Evolutionary conservation across 306 rosid species (phyloP).

Genomic region (Vigna radiata): DNA sequence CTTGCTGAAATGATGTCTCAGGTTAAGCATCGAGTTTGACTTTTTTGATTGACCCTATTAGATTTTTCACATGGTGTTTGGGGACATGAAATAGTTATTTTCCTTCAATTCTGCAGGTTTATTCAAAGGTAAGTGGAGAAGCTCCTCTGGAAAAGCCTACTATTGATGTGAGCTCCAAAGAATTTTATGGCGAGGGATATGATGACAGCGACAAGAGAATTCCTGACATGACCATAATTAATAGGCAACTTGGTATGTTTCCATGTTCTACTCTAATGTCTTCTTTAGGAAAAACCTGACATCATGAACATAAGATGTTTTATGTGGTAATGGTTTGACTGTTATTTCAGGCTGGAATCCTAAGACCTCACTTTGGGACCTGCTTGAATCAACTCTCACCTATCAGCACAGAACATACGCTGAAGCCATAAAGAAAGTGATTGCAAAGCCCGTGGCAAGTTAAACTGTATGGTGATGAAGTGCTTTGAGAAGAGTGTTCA

Average conservation of each 20-base stretch:
- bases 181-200: constrained; percentile 91
- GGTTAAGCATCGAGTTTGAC: constrained; percentile 50
- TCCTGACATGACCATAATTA: constrained; percentile 95
- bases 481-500: constrained; percentile 41
- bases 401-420: constrained; percentile 95
- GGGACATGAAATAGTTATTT: not conserved
- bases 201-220: constrained; percentile 96
- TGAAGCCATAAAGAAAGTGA: constrained; percentile 74
- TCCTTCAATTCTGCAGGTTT: constrained; percentile 60
- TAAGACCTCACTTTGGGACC: constrained; percentile 87
- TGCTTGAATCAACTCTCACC: constrained; percentile 92
- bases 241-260: constrained; percentile 80
- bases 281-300: no score
- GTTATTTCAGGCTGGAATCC: constrained; percentile 80
- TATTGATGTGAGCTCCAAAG: constrained; percentile 82
- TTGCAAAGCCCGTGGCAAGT: constrained; percentile 73
- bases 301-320: not conserved
- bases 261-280: not conserved
- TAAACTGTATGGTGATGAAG: constrained; percentile 42
- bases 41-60: not conserved
- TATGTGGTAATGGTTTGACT: constrained; percentile 28
- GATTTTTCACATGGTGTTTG: not conserved
- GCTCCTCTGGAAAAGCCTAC: constrained; percentile 66
- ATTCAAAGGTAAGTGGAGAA: constrained; percentile 83
- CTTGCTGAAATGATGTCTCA: constrained; percentile 94